phyloP scores from a whole-genome alignment of 225 moss, liverwort and hornwort species.

The Marchantia polymorpha region DNA sequence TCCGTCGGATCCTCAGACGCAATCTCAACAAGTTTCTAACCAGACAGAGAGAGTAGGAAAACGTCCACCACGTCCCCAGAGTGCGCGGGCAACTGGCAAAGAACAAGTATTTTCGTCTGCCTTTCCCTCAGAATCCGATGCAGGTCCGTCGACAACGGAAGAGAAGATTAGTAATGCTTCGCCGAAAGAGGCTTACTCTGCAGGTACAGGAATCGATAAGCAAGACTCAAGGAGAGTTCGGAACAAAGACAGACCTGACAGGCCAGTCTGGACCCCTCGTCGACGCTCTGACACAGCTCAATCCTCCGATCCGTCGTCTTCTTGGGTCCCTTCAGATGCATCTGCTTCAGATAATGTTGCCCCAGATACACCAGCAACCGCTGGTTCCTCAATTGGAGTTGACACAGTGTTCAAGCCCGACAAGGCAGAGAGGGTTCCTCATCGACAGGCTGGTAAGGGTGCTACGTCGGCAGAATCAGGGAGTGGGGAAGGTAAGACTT shows the following conservation, averaged over 20 bases:
- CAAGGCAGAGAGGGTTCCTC: conserved; percentile 46
- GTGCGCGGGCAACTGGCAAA: conserved; percentile 71
- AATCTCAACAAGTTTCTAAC: conserved; percentile 41
- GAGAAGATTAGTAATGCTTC: conserved; percentile 58
- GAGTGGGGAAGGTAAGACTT: conserved; percentile 37
- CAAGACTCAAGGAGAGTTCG: conserved; percentile 90
- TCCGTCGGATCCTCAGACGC: conserved; percentile 39
- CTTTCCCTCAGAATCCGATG: conserved; percentile 54
- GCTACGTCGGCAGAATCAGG: conserved; percentile 18
- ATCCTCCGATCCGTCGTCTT: conserved; percentile 37
- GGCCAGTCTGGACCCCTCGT: conserved; percentile 98
- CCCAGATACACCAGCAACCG: conserved; percentile 13
- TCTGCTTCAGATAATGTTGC: conserved; percentile 28
- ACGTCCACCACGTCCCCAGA: conserved; percentile 94
- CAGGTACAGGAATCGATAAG: conserved; percentile 53
- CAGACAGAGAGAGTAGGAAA: conserved; percentile 77
- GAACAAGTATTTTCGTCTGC: conserved; percentile 47
- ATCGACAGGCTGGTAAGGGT: conserved; percentile 49
- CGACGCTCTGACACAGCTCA: conserved; percentile 64
- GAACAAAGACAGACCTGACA: conserved; percentile 97
- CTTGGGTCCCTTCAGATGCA: conserved; percentile 33
- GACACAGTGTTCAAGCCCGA: conserved; percentile 53
- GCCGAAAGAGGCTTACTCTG: conserved; percentile 45
- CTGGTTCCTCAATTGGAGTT: conserved; percentile 33
- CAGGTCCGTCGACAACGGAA: conserved; percentile 39